Conservation (phyloP, 345 rosid genomes). For the Hypericum androsaemum region DNA sequence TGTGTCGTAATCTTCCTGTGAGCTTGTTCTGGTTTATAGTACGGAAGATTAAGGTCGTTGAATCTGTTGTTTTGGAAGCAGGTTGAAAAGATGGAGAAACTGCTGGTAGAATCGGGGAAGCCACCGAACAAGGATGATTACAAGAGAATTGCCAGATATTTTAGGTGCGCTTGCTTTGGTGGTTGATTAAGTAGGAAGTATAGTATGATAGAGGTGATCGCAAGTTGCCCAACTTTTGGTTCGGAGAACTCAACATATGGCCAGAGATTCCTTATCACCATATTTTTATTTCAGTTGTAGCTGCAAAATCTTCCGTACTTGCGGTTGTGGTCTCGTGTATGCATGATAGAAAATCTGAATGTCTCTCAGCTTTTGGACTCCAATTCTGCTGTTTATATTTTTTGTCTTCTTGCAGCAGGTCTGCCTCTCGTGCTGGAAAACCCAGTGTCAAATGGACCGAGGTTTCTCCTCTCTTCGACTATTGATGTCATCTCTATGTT, state of each 20-base stretch:
- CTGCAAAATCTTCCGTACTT: too few species aligned
- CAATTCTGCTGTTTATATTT: conserved; percentile 10
- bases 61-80: conserved; percentile 3
- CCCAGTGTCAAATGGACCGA: conserved; percentile 52
- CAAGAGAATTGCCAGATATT: conserved; percentile 45
- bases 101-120: conserved; percentile 24
- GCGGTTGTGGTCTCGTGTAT: not conserved
- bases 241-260: too few species aligned
- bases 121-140: conserved; percentile 35
- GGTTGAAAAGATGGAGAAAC: conserved; percentile 53
- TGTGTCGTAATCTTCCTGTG: not conserved
- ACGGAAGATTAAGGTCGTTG: not conserved
- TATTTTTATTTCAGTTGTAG: too few species aligned
- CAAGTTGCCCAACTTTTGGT: too few species aligned
- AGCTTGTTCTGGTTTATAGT: not conserved
- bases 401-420: conserved; percentile 31
- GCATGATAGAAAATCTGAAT: too few species aligned
- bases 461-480: conserved; percentile 21
- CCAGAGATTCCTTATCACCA: too few species aligned
- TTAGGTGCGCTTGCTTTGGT: too few species aligned
- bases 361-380: not conserved
- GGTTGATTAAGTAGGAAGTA: too few species aligned
- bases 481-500: not conserved
- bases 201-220: too few species aligned
- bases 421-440: conserved; percentile 66